phyloP scores from a whole-genome alignment of 1,284 basidiomycete genomes.

The Leccinum subspadiceum region DNA sequence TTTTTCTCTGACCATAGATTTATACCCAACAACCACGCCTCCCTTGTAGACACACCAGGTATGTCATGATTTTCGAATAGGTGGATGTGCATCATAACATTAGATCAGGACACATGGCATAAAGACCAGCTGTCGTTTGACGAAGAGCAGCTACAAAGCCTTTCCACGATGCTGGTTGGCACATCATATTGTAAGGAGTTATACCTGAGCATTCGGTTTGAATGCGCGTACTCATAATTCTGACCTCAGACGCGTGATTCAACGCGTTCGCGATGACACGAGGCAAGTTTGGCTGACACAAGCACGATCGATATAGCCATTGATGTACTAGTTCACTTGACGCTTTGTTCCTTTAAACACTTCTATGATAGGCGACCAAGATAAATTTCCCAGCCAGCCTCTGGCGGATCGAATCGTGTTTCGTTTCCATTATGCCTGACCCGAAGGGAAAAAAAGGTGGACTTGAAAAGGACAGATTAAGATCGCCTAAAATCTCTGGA shows the following conservation, averaged over 20 bases:
- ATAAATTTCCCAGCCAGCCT: background rate
- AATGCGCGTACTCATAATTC: constrained; percentile 11
- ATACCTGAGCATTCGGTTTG: background rate
- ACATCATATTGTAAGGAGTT: constrained; percentile 80
- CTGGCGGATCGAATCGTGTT: background rate
- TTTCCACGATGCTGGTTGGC: constrained; percentile 88
- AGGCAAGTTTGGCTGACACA: background rate
- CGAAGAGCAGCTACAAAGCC: constrained; percentile 84
- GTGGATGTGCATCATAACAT: constrained; percentile 6
- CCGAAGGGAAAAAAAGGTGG: background rate
- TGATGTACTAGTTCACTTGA: constrained; percentile 5
- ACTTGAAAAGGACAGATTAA: constrained; percentile 20
- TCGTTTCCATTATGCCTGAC: background rate
- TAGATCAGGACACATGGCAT: constrained; percentile 80
- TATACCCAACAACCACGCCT: constrained; percentile 15
- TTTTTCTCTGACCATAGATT: constrained; percentile 12
- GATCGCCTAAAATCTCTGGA: background rate
- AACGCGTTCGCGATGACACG: constrained; percentile 1
- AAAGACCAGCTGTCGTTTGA: constrained; percentile 89
- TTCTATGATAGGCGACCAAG: constrained; percentile 2
- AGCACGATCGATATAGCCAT: background rate
- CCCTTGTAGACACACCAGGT: constrained; percentile 65
- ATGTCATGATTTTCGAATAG: constrained; percentile 28
- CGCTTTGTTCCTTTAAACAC: background rate
- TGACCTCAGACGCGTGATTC: constrained; percentile 25